Evolutionary conservation across 257 asterid species (phyloP).

Genomic region (Fraxinus pennsylvanica): DNA sequence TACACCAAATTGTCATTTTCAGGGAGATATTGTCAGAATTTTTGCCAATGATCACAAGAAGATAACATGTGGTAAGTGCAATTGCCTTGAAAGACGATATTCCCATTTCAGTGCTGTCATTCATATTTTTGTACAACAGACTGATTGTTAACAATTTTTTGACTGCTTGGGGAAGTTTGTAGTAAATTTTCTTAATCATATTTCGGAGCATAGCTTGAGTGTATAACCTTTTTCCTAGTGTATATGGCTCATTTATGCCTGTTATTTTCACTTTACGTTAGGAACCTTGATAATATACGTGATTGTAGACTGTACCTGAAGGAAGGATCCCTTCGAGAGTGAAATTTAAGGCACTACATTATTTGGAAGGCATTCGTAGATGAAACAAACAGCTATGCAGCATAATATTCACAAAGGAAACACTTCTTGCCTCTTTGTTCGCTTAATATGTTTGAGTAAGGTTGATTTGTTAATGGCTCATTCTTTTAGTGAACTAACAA

Average conservation of each 20-base stretch:
- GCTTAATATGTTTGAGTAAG: not conserved
- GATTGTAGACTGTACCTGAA: not conserved
- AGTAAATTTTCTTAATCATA: not conserved
- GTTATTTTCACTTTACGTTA: not conserved
- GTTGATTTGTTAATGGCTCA: not conserved
- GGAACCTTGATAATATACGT: not conserved
- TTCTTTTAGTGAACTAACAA: not conserved
- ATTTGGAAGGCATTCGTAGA: not conserved
- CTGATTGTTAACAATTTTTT: not conserved
- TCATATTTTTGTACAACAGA: not conserved
- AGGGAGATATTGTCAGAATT: slow-evolving; percentile 92
- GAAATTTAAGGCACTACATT: not conserved
- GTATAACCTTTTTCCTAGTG: not conserved
- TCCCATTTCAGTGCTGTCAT: slow-evolving; percentile 10
- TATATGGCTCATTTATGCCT: not conserved
- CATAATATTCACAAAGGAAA: not conserved
- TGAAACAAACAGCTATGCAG: not conserved
- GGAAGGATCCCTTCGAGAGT: not conserved
- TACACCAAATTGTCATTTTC: slow-evolving; percentile 37
- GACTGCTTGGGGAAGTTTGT: slow-evolving; percentile 2
- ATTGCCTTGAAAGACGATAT: slow-evolving; percentile 19
- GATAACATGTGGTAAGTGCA: slow-evolving; percentile 89
- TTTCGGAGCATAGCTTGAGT: not conserved
- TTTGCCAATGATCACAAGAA: slow-evolving; percentile 94
- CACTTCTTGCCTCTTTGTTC: not conserved